A percentile compares a stretch with the other conserved stretches of the same genome.
phyloP scores from a whole-genome alignment of 2,329 filamentous ascomycete species.

The Paecilomyces variotii region DNA sequence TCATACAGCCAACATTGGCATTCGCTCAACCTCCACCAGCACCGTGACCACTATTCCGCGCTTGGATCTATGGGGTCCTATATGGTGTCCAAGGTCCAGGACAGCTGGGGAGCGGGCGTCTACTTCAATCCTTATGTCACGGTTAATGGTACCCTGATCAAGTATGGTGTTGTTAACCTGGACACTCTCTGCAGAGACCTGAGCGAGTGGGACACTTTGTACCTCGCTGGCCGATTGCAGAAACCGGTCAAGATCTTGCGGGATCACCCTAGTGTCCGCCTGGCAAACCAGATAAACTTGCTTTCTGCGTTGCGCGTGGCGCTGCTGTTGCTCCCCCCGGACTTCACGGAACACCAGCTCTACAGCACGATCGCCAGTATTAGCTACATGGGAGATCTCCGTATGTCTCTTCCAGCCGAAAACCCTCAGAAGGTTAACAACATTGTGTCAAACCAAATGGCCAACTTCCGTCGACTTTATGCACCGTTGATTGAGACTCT shows the following conservation, averaged over 20 bases:
- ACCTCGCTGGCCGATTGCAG: constrained; percentile 90
- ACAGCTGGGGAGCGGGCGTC: constrained; percentile 81
- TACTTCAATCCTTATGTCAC: constrained; percentile 97
- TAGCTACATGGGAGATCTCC: constrained; percentile 91
- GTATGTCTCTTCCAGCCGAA: constrained; percentile 85
- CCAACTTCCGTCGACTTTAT: constrained; percentile 87
- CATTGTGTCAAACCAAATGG: constrained; percentile 84
- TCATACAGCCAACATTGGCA: constrained; percentile 96
- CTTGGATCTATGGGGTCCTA: constrained; percentile 78
- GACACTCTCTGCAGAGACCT: constrained; percentile 82
- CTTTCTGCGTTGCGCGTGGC: constrained; percentile 86
- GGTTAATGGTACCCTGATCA: constrained; percentile 91
- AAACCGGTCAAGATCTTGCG: constrained; percentile 97
- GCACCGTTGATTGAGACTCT: constrained; percentile 81
- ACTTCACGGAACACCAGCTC: constrained; percentile 78
- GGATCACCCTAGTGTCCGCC: constrained; percentile 82
- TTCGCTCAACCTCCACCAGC: constrained; percentile 78
- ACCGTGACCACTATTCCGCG: constrained; percentile 86
- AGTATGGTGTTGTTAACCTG: constrained; percentile 94
- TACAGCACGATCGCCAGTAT: constrained; percentile 88
- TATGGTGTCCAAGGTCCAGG: constrained; percentile 75
- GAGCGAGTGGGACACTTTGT: constrained; percentile 85
- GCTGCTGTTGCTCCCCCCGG: constrained; percentile 71
- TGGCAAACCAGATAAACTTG: constrained; percentile 93
- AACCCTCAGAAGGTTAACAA: constrained; percentile 88